Percentiles rank a stretch among this genome's conserved stretches.
phyloP scores from a whole-genome alignment of 140 eudicot species.

The Senecio squalidus region DNA sequence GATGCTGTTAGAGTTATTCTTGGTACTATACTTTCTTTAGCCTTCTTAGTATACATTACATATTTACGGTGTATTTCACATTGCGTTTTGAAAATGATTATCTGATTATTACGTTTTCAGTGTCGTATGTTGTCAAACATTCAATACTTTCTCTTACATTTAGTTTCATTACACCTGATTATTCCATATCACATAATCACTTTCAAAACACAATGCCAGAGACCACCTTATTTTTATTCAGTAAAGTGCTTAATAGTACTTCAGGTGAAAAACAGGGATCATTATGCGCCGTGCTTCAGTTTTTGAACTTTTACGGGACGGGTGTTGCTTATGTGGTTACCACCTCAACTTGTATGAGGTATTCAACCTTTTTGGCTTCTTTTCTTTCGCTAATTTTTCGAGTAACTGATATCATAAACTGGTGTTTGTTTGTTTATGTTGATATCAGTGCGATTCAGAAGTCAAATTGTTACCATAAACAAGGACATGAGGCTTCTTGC shows the following conservation, averaged over 20 bases:
- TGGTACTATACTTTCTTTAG: slow-evolving; percentile 27
- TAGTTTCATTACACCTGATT: too few relatives aligned
- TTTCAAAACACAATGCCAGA: too few relatives aligned
- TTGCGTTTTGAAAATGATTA: too few relatives aligned
- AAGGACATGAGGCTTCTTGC: slow-evolving; percentile 68
- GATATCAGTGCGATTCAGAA: slow-evolving; percentile 65
- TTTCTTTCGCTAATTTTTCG: background rate
- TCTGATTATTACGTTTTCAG: too few relatives aligned
- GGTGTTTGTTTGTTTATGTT: slow-evolving; percentile 1
- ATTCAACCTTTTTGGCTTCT: background rate
- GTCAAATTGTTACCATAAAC: slow-evolving; percentile 68
- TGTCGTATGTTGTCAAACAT: too few relatives aligned
- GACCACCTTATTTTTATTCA: too few relatives aligned
- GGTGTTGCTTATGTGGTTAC: slow-evolving; percentile 71
- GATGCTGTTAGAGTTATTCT: slow-evolving; percentile 53
- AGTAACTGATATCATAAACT: background rate
- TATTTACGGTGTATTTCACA: too few relatives aligned
- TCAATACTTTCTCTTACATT: too few relatives aligned
- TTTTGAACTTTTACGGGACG: slow-evolving; percentile 46
- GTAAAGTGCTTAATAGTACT: slow-evolving; percentile 1
- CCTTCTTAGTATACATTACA: background rate
- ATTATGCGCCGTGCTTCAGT: slow-evolving; percentile 52
- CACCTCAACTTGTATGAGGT: slow-evolving; percentile 64
- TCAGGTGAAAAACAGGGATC: slow-evolving; percentile 54
- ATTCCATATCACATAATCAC: too few relatives aligned